Conservation (phyloP, 2,329 filamentous ascomycete species). For the Ophiostoma ulmi region DNA sequence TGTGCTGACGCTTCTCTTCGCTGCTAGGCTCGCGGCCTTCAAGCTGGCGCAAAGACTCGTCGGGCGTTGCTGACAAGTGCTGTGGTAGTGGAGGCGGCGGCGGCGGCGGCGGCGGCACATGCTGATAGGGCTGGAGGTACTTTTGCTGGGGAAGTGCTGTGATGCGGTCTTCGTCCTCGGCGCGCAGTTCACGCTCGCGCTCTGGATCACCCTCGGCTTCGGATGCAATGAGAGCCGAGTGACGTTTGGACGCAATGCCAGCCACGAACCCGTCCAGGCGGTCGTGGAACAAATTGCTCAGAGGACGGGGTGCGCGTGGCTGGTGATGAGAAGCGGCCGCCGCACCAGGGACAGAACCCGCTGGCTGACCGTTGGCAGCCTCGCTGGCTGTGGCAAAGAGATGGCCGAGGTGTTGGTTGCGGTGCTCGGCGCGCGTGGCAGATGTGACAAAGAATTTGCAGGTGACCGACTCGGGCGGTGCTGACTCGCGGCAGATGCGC, state of each 20-base stretch:
- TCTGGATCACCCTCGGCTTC: conserved; percentile 74
- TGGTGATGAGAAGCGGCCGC: conserved; percentile 28
- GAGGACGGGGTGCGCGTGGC: conserved; percentile 54
- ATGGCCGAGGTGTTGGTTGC: conserved; percentile 37
- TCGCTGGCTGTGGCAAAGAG: conserved; percentile 11
- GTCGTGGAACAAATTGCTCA: conserved; percentile 75
- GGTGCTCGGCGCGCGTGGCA: conserved; percentile 52
- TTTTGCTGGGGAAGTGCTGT: conserved; percentile 70
- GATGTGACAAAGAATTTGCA: conserved; percentile 94
- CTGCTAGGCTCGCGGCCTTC: conserved; percentile 40
- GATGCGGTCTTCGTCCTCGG: conserved; percentile 78
- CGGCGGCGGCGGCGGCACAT: conserved; percentile 32
- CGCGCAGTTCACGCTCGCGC: conserved; percentile 71
- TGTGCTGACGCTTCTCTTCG: conserved; percentile 29
- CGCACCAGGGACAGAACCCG: neutral
- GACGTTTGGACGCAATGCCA: conserved; percentile 78
- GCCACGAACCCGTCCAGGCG: conserved; percentile 84
- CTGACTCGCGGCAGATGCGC: conserved; percentile 82
- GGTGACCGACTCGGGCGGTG: conserved; percentile 79
- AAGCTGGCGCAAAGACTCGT: conserved; percentile 46
- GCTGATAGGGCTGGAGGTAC: conserved; percentile 53
- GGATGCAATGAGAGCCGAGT: conserved; percentile 74
- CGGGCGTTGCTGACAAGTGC: conserved; percentile 31
- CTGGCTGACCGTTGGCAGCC: neutral
- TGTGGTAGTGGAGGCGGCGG: conserved; percentile 24